Conservation (phyloP, 805 yeast genomes). For the Ogataea populi-albae region DNA sequence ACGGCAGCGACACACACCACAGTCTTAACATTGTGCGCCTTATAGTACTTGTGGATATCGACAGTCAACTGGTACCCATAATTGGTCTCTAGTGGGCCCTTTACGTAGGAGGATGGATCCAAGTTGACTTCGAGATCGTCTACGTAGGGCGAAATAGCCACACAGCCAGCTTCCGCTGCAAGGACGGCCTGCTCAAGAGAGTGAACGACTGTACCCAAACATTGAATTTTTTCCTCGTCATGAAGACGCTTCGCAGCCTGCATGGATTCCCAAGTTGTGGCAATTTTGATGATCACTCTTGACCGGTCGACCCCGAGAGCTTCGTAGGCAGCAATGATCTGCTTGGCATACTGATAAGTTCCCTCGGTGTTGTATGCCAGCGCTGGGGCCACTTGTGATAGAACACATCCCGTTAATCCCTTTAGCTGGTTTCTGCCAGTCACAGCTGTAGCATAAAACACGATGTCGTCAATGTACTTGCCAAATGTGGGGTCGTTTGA, state of each 20-base stretch:
- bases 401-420: slow-evolving; percentile 15
- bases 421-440: slow-evolving; percentile 18
- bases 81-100: slow-evolving; percentile 20
- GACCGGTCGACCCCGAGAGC: slow-evolving; percentile 27
- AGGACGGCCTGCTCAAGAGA: slow-evolving; percentile 32
- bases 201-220: slow-evolving; percentile 35
- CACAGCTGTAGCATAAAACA: slow-evolving; percentile 19
- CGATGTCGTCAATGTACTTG: slow-evolving; percentile 14
- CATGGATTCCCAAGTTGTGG: slow-evolving; percentile 32
- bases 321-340: slow-evolving; percentile 28
- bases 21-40: slow-evolving; percentile 27
- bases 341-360: slow-evolving; percentile 22
- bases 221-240: slow-evolving; percentile 20
- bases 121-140: slow-evolving; percentile 28
- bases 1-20: slow-evolving; percentile 31
- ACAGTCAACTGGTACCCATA: slow-evolving; percentile 28
- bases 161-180: slow-evolving; percentile 36
- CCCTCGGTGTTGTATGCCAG: slow-evolving; percentile 22
- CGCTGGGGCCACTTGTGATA: slow-evolving; percentile 27
- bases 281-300: slow-evolving; percentile 32
- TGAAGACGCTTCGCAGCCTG: slow-evolving; percentile 26
- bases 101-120: slow-evolving; percentile 22
- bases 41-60: slow-evolving; percentile 32
- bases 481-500: slow-evolving; percentile 1
- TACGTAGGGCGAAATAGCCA: slow-evolving; percentile 32